Evolutionary conservation across 352 stramenopile species (phyloP).

Genomic region (Pythium apleroticum): DNA sequence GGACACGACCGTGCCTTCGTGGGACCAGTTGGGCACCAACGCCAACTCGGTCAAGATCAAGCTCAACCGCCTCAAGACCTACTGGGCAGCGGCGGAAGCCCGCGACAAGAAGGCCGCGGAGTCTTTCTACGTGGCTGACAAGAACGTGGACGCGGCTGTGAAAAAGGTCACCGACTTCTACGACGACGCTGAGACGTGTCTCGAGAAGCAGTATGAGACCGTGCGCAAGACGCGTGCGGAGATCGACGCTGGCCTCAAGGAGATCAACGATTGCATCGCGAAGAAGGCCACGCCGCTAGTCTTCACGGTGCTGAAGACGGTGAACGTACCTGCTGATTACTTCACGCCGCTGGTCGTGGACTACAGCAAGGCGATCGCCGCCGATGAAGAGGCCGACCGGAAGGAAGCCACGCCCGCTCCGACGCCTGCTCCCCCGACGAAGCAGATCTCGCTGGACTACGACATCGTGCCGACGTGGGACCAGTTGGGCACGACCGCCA

Average conservation of each 20-base stretch:
- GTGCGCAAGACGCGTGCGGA: neutral
- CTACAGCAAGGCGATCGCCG: neutral
- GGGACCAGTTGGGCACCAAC: neutral
- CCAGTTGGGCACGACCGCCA: neutral
- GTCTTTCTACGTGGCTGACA: neutral
- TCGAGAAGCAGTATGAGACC: slow-evolving; percentile 4
- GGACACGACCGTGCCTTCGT: neutral
- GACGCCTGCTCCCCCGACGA: neutral
- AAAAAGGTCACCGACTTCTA: slow-evolving; percentile 15
- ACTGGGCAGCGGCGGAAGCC: slow-evolving; percentile 1
- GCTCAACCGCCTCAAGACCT: neutral
- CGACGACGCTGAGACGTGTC: slow-evolving; percentile 7
- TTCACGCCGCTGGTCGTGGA: neutral
- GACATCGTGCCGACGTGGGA: neutral
- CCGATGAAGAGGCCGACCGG: neutral
- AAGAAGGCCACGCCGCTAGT: neutral
- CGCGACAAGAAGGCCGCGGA: slow-evolving; percentile 12
- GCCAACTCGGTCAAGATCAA: slow-evolving; percentile 7
- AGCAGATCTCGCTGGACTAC: neutral
- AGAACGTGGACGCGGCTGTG: neutral
- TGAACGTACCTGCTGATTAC: neutral
- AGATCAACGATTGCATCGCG: slow-evolving; percentile 6
- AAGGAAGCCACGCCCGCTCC: slow-evolving; percentile 1
- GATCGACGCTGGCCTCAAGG: neutral
- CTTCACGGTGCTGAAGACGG: slow-evolving; percentile 6